Evolutionary conservation across 805 yeast genomes (phyloP).

Genomic region (Yamadazyma sp.): DNA sequence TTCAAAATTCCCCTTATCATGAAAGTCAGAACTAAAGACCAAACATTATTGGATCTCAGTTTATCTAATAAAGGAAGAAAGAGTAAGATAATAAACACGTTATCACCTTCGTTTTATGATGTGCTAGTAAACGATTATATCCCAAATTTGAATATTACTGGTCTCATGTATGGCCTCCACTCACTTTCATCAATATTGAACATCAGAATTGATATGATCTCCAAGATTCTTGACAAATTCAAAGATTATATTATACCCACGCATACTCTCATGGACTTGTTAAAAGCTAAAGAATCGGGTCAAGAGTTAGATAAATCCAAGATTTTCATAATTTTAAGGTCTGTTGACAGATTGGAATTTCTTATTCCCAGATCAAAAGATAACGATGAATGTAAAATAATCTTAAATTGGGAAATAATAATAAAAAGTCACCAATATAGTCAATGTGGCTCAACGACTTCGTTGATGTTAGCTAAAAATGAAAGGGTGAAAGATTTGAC

Average conservation of each 20-base stretch:
- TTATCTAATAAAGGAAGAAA: background rate
- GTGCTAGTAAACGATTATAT: conserved; percentile 22
- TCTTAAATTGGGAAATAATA: conserved; percentile 23
- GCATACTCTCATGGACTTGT: conserved; percentile 1
- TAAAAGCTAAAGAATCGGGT: conserved; percentile 3
- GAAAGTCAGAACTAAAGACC: conserved; percentile 11
- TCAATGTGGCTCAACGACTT: conserved; percentile 20
- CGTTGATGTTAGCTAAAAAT: conserved; percentile 5
- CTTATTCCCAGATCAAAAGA: conserved; percentile 7
- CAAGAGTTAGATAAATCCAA: conserved; percentile 16
- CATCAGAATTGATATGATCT: conserved; percentile 19
- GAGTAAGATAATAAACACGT: background rate
- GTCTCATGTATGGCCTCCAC: conserved; percentile 29
- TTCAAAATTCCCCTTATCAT: conserved; percentile 19
- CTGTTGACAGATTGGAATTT: conserved; percentile 18
- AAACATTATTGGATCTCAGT: background rate
- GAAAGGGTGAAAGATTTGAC: conserved; percentile 7
- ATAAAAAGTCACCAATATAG: conserved; percentile 19
- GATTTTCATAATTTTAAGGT: conserved; percentile 19
- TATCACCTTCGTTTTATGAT: conserved; percentile 22
- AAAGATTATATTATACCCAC: conserved; percentile 16
- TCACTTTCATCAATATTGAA: conserved; percentile 26
- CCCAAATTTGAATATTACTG: conserved; percentile 23
- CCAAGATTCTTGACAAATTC: conserved; percentile 20
- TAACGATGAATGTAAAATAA: conserved; percentile 7